Conservation (phyloP, 805 yeast genomes). For the Kuraishia capsulata region DNA sequence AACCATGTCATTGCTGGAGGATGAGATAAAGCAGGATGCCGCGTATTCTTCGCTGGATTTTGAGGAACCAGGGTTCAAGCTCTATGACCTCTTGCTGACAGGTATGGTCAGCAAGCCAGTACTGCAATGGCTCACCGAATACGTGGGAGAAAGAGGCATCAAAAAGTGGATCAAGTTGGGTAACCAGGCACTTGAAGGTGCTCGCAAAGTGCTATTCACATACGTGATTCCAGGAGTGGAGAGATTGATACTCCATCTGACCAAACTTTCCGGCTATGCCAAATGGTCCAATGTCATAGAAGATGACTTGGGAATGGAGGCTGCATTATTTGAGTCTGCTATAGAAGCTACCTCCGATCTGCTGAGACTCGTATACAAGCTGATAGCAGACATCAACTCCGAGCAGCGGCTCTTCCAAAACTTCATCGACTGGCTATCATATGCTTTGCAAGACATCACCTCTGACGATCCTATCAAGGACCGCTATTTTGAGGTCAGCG, state of each 20-base stretch:
- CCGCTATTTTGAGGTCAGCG: conserved; percentile 12
- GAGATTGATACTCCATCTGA: conserved; percentile 36
- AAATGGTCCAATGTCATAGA: conserved; percentile 24
- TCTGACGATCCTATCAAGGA: conserved; percentile 25
- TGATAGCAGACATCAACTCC: conserved; percentile 21
- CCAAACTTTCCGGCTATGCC: conserved; percentile 29
- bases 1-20: conserved; percentile 24
- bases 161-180: conserved; percentile 47
- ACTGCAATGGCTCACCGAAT: conserved; percentile 53
- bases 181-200: conserved; percentile 37
- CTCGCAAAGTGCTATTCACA: conserved; percentile 36
- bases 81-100: conserved; percentile 41
- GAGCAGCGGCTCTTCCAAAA: conserved; percentile 37
- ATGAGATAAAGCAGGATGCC: conserved; percentile 18
- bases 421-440: conserved; percentile 34
- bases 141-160: conserved; percentile 58
- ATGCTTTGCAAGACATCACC: conserved; percentile 24
- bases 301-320: conserved; percentile 8
- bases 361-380: conserved; percentile 8
- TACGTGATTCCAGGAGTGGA: conserved; percentile 49
- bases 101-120: conserved; percentile 42
- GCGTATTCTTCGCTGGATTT: conserved; percentile 7
- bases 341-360: background rate
- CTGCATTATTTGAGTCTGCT: background rate
- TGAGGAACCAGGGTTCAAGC: conserved; percentile 25